Conservation (phyloP, 2,329 filamentous ascomycete species). For the Stachybotrys chartarum region DNA sequence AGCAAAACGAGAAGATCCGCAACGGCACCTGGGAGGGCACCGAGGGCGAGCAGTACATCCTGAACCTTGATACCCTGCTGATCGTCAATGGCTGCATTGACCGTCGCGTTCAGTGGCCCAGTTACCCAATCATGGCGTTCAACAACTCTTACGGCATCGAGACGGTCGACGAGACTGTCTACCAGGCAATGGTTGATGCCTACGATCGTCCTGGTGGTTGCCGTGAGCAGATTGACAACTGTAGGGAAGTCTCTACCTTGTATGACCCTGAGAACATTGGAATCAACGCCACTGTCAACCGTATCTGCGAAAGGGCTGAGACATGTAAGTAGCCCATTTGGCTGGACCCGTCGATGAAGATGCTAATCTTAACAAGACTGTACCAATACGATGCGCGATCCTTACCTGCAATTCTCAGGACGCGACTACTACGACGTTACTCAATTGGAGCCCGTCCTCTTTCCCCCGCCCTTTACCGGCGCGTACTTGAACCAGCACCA, state of each 20-base stretch:
- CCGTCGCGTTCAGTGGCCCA: constrained; percentile 23
- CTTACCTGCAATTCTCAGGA: constrained; percentile 8
- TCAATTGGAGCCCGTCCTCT: constrained; percentile 8
- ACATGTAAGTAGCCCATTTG: background rate
- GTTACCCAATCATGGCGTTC: constrained; percentile 23
- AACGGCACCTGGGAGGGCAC: constrained; percentile 22
- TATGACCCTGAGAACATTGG: constrained; percentile 11
- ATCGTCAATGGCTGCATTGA: constrained; percentile 54
- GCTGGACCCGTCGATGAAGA: background rate
- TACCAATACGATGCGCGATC: constrained; percentile 5
- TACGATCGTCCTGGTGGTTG: constrained; percentile 15
- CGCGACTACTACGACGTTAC: constrained; percentile 13
- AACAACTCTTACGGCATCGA: constrained; percentile 23
- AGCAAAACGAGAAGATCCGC: constrained; percentile 47
- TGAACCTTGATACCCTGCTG: constrained; percentile 45
- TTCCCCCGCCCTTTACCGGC: constrained; percentile 6
- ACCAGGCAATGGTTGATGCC: constrained; percentile 15
- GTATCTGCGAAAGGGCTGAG: constrained; percentile 8
- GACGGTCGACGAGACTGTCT: constrained; percentile 13
- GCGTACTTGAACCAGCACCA: constrained; percentile 10
- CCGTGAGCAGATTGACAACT: constrained; percentile 11
- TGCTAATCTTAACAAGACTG: background rate
- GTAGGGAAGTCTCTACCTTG: constrained; percentile 4
- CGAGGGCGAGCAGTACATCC: constrained; percentile 25
- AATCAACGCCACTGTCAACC: constrained; percentile 5